Base-by-base conservation (phyloP, 345 rosid species). In the Euclidium syriacum region DNA sequence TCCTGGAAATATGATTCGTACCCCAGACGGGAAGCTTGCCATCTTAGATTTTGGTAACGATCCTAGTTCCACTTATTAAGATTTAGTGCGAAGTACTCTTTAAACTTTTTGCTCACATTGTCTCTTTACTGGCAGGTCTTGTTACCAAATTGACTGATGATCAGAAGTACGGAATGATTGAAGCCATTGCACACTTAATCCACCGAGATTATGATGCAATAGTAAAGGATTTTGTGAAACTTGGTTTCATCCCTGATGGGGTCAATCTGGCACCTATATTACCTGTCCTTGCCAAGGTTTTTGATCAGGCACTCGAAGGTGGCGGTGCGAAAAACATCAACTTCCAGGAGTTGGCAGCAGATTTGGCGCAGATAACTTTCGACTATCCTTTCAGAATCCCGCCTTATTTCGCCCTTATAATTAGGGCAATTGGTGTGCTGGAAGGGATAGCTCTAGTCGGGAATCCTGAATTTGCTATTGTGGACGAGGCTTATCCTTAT, bases 221-320 rank as follows among this genome's bases (percentile, higher is more conserved):
- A 68, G 96, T 92, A 18, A 92, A 83, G 64, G 96, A 92, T 75
- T 92, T 92, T 67, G 98, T 92, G 32, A 89, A 85, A 65, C 98
- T 92, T 67, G 96, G 57, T 76, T 92, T 92, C 74, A 92, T 92
- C 54, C 85, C 98, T 1, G 91, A 87, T 46, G 98, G 98, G 49
- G 96, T 89, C 70, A 92, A 92, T 85, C 81, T 89, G 81, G 89
- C 78, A 50, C 98, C 96, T 14, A 92, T 92, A 68, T 57, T 89
- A 76, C 98, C 98, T 9, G 95, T 92, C 65, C 79, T 92, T 56
- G 98, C 89, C 39, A 92, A 82, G 79, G 98, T 92, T 66, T 92
- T 92, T 72, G 96, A 92, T 80, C 98, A 92, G 79, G 98, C 98
- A 54, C 95, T 87, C 41, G 98, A 92, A 84, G 98, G 95, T 68